Evolutionary conservation across 1,284 basidiomycete genomes (phyloP).

Genomic region (Caloboletus firmus): DNA sequence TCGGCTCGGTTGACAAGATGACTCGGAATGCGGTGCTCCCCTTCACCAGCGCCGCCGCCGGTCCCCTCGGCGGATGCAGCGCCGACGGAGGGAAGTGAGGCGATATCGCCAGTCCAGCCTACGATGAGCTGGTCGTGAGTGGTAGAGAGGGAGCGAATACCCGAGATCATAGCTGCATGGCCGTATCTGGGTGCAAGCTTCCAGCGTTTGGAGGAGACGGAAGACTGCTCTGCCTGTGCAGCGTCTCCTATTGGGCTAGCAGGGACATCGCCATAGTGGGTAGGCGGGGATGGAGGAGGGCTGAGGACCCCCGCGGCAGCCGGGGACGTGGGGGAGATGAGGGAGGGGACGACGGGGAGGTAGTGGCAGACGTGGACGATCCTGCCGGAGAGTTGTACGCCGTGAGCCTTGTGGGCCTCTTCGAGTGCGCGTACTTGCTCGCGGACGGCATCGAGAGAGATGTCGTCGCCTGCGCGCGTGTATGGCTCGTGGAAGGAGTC

Average conservation of each 20-base stretch:
- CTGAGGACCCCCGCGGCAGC: slow-evolving; percentile 53
- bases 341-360: slow-evolving; percentile 66
- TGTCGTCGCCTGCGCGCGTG: slow-evolving; percentile 38
- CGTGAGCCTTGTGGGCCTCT: slow-evolving; percentile 64
- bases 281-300: slow-evolving; percentile 69
- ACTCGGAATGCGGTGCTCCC: slow-evolving; percentile 31
- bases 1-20: slow-evolving; percentile 59
- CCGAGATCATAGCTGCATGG: slow-evolving; percentile 94
- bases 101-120: slow-evolving; percentile 92
- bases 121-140: slow-evolving; percentile 90
- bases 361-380: slow-evolving; percentile 88
- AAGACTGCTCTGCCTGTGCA: slow-evolving; percentile 14
- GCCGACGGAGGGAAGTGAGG: slow-evolving; percentile 39
- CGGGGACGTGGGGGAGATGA: slow-evolving; percentile 50
- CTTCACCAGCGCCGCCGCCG: slow-evolving; percentile 4
- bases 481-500: slow-evolving; percentile 49
- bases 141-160: slow-evolving; percentile 80
- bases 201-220: slow-evolving; percentile 51
- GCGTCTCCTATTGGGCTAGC: slow-evolving; percentile 26
- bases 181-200: slow-evolving; percentile 80
- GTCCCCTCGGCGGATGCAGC: slow-evolving; percentile 22
- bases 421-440: slow-evolving; percentile 64
- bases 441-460: slow-evolving; percentile 56
- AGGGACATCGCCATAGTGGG: slow-evolving; percentile 45
- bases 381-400: slow-evolving; percentile 74